phyloP scores from a whole-genome alignment of 352 stramenopile genomes.

The Elongisporangium senticosum region DNA sequence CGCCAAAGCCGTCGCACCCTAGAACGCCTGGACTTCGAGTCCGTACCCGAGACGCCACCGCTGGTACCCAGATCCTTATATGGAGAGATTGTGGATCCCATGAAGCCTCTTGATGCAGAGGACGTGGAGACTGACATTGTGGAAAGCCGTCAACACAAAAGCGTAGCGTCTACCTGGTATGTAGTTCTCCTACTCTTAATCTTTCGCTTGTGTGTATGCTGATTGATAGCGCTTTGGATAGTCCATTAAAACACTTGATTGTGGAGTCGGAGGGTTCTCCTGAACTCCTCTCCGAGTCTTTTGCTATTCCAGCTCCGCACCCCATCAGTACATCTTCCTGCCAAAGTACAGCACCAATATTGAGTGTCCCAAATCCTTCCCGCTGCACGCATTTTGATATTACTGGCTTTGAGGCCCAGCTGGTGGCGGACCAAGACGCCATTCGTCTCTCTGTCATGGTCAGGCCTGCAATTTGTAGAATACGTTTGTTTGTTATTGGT shows the following conservation, averaged over 20 bases:
- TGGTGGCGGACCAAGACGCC: conserved; percentile 26
- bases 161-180: no score
- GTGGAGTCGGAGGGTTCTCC: neutral
- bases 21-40: conserved; percentile 53
- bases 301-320: neutral
- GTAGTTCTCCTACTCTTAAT: no score
- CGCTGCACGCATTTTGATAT: conserved; percentile 11
- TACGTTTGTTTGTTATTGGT: conserved; percentile 1
- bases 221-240: neutral
- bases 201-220: no score
- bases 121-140: no score
- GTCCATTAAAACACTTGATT: neutral
- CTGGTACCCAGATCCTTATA: conserved; percentile 36
- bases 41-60: conserved; percentile 47
- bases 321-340: neutral
- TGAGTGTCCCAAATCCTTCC: no score
- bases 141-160: no score
- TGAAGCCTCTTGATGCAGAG: no score
- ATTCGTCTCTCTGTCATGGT: conserved; percentile 29
- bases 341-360: neutral
- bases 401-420: conserved; percentile 19
- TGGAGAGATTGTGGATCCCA: neutral
- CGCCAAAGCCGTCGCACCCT: conserved; percentile 51
- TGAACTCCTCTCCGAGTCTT: neutral
- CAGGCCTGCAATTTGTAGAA: neutral